A percentile compares a stretch with the other conserved stretches of the same genome.
phyloP scores from a whole-genome alignment of 1,139 yeast species.

The Pichia inconspicua region DNA sequence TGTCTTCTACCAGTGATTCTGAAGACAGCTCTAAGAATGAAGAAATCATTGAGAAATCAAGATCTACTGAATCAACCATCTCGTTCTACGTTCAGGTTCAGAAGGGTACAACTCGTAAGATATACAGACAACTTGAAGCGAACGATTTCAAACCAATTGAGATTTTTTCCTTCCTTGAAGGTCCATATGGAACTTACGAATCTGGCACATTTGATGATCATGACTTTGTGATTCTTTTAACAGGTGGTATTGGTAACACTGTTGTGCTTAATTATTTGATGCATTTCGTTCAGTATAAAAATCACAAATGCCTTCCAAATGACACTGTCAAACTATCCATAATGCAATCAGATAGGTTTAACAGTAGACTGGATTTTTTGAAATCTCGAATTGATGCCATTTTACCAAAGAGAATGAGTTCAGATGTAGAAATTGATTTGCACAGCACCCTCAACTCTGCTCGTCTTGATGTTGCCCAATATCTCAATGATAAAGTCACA shows the following conservation, averaged over 20 bases:
- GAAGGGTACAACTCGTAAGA: constrained; percentile 16
- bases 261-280: constrained; percentile 4
- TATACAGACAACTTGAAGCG: constrained; percentile 4
- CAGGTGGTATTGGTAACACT: constrained; percentile 12
- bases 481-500: neutral
- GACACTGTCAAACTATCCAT: constrained; percentile 1
- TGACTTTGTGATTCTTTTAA: constrained; percentile 4
- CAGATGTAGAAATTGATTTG: constrained; percentile 1
- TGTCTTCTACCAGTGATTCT: neutral
- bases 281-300: neutral
- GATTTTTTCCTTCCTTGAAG: constrained; percentile 39
- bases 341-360: constrained; percentile 3
- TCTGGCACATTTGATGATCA: constrained; percentile 3
- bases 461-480: constrained; percentile 1
- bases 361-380: neutral
- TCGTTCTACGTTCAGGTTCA: constrained; percentile 10
- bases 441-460: constrained; percentile 2
- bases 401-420: neutral
- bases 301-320: neutral
- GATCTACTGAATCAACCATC: neutral
- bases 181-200: constrained; percentile 22
- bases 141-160: constrained; percentile 1
- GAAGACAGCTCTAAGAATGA: neutral
- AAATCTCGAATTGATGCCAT: neutral
- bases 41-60: neutral